Evolutionary conservation across 2,329 filamentous ascomycete species (phyloP), one percentile per base, ranked within the genome.

Genomic region (Penicillium brevicompactum): DNA sequence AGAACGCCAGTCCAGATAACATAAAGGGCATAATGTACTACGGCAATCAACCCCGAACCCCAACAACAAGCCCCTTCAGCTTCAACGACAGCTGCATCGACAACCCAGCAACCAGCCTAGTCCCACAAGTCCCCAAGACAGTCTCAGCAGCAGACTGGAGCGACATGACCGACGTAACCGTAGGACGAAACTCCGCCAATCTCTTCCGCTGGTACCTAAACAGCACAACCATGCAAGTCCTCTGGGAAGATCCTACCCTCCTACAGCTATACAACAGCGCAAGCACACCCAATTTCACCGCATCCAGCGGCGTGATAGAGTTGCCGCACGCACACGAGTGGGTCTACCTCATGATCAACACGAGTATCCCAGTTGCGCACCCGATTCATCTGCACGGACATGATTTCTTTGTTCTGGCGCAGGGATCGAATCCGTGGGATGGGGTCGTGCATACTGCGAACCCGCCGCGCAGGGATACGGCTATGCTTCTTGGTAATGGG

Each of bases 371-470:
- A 0, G 57, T 67, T 2, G 44, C 63, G 8, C 83, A 90, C 61
- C 86, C 87, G 0, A 86, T 90, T 72, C 87, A 90, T 71, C 69
- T 89, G 2, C 87, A 91, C 74, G 87, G 87, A 11, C 84, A 87
- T 71, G 88, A 91, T 74, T 87, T 90, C 77, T 87, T 85, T 66
- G 74, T 91, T 46, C 78, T 91, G 0, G 76, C 82, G 37, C 80
- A 82, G 72, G 74, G 82, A 59, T 60, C 74, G 63, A 61, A 74
- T 11, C 38, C 63, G 32, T 61, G 72, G 66, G 52, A 71, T 66
- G 16, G 63, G n/a, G 49, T 45, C 6, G 38, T 63, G 53, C 21
- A 53, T 34, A 66, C 55, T 6, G 46, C 37, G 14, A 82, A 81
- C 55, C 80, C 80, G 1, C 71, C 76, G 0, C 72, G 80, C 1